Conservation (phyloP, 805 yeast genomes). For the Cyberlindnera suaveolens region DNA sequence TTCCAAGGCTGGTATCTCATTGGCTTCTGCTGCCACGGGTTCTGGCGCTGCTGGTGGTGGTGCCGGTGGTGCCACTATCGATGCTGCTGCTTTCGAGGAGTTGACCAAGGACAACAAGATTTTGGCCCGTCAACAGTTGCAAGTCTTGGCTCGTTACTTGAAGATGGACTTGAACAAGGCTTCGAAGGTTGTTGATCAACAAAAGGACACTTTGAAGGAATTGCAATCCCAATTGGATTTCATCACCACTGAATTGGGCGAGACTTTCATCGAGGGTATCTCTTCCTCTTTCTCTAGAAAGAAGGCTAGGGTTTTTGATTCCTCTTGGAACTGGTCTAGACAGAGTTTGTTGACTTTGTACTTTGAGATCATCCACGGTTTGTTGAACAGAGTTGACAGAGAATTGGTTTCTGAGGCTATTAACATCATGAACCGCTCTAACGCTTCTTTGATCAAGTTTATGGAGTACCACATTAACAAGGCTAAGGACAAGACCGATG, state of each 20-base stretch:
- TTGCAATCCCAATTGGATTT: conserved; percentile 88
- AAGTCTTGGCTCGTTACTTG: conserved; percentile 90
- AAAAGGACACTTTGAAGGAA: conserved; percentile 74
- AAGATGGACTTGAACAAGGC: conserved; percentile 89
- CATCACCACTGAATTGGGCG: conserved; percentile 73
- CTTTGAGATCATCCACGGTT: conserved; percentile 94
- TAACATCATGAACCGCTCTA: conserved; percentile 95
- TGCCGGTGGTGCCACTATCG: conserved; percentile 83
- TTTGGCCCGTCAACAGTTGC: conserved; percentile 55
- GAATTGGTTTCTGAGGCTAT: conserved; percentile 96
- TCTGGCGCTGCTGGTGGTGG: conserved; percentile 40
- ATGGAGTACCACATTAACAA: conserved; percentile 77
- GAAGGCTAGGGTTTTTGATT: conserved; percentile 94
- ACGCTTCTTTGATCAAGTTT: conserved; percentile 86
- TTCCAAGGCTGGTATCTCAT: conserved; percentile 67
- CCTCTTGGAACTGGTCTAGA: conserved; percentile 99
- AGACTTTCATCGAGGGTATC: conserved; percentile 87
- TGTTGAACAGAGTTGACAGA: conserved; percentile 83
- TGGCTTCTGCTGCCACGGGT: conserved; percentile 56
- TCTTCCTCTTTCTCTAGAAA: conserved; percentile 83
- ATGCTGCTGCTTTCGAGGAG: conserved; percentile 89
- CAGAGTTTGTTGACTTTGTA: conserved; percentile 93
- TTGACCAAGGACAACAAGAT: conserved; percentile 42
- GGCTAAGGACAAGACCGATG: conserved; percentile 77
- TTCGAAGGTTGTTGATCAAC: conserved; percentile 70